phyloP scores from a whole-genome alignment of 2,329 filamentous ascomycete species.

The Aspergillus calidoustus region DNA sequence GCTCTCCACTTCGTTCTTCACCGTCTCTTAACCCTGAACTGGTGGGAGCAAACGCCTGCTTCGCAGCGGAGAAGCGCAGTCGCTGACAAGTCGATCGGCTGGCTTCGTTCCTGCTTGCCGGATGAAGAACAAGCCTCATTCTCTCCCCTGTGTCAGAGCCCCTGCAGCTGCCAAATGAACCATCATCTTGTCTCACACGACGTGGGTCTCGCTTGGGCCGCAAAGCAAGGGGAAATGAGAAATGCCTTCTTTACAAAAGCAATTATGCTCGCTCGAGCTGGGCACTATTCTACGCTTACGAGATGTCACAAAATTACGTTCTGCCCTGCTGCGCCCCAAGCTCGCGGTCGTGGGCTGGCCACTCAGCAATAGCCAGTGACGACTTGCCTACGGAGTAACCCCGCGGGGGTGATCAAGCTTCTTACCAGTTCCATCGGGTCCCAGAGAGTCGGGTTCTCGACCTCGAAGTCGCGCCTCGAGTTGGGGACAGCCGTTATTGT shows the following conservation, averaged over 20 bases:
- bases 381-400: neutral
- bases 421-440: slow-evolving; percentile 18
- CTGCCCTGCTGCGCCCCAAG: slow-evolving; percentile 1
- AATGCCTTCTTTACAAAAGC: slow-evolving; percentile 12
- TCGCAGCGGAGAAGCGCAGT: neutral
- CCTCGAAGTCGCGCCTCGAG: neutral
- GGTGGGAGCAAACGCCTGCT: neutral
- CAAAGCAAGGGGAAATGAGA: slow-evolving; percentile 10
- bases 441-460: slow-evolving; percentile 22
- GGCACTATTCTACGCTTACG: neutral
- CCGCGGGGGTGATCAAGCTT: slow-evolving; percentile 13
- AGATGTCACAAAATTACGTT: neutral
- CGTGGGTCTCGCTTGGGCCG: neutral
- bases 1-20: neutral
- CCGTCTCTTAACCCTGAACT: neutral
- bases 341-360: neutral
- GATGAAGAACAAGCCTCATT: neutral
- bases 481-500: neutral
- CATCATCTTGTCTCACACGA: neutral
- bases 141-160: neutral
- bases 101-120: neutral
- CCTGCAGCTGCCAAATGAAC: neutral
- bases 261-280: slow-evolving; percentile 15
- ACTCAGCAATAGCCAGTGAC: neutral
- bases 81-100: neutral